These are phyloP conservation scores for Rosa rugosa DNA, from an alignment of 306 rosid species.

Conservation along the genomic window DNA sequence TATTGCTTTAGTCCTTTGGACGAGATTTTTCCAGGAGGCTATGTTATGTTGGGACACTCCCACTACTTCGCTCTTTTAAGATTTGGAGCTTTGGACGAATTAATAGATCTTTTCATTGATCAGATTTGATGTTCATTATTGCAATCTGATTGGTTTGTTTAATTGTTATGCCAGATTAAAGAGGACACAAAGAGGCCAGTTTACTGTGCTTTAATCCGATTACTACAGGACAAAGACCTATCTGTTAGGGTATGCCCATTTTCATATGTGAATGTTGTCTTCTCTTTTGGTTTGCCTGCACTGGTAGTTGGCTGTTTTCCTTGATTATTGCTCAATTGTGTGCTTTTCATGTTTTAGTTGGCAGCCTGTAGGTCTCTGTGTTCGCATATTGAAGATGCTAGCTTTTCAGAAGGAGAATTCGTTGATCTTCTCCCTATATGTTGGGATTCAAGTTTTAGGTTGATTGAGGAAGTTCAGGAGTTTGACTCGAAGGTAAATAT, in stretches of 20 bases:
- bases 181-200: constrained; percentile 91
- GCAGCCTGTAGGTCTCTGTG: constrained; percentile 97
- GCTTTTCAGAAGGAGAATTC: constrained; percentile 79
- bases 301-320: background rate
- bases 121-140: background rate
- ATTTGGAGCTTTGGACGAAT: background rate
- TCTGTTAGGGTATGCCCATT: constrained; percentile 72
- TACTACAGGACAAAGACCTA: constrained; percentile 81
- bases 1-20: background rate
- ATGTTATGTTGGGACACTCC: background rate
- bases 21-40: background rate
- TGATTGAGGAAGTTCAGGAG: constrained; percentile 90
- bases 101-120: background rate
- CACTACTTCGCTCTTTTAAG: background rate
- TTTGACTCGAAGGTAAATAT: constrained; percentile 87
- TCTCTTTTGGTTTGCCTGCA: constrained; percentile 20
- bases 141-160: constrained; percentile 5
- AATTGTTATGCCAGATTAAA: constrained; percentile 60
- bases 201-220: constrained; percentile 80
- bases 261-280: constrained; percentile 13
- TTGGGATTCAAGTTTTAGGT: constrained; percentile 85
- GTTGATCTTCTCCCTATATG: constrained; percentile 85
- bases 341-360: constrained; percentile 53
- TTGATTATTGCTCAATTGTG: constrained; percentile 27
- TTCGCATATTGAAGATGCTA: constrained; percentile 85